phyloP scores from a whole-genome alignment of 805 yeast species.

The Komagataella populi region DNA sequence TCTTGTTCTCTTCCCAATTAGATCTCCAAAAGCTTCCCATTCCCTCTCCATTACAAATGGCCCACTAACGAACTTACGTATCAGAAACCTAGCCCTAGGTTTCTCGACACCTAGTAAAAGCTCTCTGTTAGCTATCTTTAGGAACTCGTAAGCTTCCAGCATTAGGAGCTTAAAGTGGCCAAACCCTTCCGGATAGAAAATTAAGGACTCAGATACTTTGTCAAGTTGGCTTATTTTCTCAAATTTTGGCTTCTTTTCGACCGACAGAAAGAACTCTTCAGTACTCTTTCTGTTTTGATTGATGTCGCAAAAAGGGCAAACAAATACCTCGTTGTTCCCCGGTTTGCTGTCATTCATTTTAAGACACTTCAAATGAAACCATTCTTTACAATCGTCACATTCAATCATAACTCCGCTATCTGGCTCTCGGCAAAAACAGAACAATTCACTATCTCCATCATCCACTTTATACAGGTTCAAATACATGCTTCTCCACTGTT shows the following conservation, averaged over 20 bases:
- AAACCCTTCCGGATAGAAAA: not conserved
- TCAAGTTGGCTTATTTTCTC: slow-evolving; percentile 2
- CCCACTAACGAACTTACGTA: not conserved
- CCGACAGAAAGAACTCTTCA: slow-evolving; percentile 3
- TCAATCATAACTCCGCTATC: slow-evolving; percentile 56
- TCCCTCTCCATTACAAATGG: slow-evolving; percentile 1
- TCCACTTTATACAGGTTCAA: not conserved
- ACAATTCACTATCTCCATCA: slow-evolving; percentile 10
- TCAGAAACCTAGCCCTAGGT: not conserved
- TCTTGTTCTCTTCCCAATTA: not conserved
- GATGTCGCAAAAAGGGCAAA: slow-evolving; percentile 43
- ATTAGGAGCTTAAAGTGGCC: not conserved
- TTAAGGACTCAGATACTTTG: not conserved
- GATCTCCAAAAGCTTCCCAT: slow-evolving; percentile 1
- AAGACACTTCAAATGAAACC: slow-evolving; percentile 58
- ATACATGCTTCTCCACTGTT: not conserved
- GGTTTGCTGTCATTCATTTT: slow-evolving; percentile 13
- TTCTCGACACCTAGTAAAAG: not conserved
- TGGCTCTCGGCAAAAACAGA: slow-evolving; percentile 49
- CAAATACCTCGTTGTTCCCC: slow-evolving; percentile 15
- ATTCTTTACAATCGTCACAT: slow-evolving; percentile 57
- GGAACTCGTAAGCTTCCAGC: not conserved
- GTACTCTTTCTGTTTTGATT: slow-evolving; percentile 10
- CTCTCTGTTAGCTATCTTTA: not conserved
- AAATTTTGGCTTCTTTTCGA: slow-evolving; percentile 6